Percentiles rank a stretch among this genome's conserved stretches.
Conservation (phyloP, 371 early-diverging fungal genomes). For the Parasitella parasitica region DNA sequence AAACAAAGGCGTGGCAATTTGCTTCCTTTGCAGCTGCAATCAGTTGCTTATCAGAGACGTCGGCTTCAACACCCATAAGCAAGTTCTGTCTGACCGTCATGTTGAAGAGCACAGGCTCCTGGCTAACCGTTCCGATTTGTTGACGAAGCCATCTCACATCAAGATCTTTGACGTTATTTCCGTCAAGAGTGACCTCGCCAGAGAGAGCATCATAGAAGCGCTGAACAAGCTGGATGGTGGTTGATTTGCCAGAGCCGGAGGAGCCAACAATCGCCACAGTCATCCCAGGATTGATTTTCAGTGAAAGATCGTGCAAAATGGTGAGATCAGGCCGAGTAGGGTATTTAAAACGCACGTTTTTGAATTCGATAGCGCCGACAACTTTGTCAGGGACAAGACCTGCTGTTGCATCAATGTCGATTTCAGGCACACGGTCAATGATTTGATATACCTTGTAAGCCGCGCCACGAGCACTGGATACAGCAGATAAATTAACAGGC, state of each 20-base stretch:
- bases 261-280: slow-evolving; percentile 69
- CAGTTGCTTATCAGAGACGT: slow-evolving; percentile 56
- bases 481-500: slow-evolving; percentile 60
- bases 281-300: slow-evolving; percentile 61
- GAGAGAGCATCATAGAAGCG: slow-evolving; percentile 64
- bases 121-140: slow-evolving; percentile 71
- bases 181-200: slow-evolving; percentile 64
- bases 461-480: slow-evolving; percentile 66
- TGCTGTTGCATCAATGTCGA: slow-evolving; percentile 53
- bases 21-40: slow-evolving; percentile 65
- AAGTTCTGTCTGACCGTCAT: slow-evolving; percentile 76
- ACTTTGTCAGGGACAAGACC: slow-evolving; percentile 39
- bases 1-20: slow-evolving; percentile 71
- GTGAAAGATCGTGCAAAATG: slow-evolving; percentile 56
- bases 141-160: slow-evolving; percentile 58
- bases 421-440: slow-evolving; percentile 74
- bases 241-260: slow-evolving; percentile 74
- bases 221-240: slow-evolving; percentile 63
- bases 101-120: slow-evolving; percentile 76
- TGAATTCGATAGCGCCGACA: slow-evolving; percentile 60
- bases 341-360: slow-evolving; percentile 68
- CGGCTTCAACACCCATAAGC: slow-evolving; percentile 50
- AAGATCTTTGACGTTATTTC: slow-evolving; percentile 48
- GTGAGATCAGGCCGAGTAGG: slow-evolving; percentile 62
- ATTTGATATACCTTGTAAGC: slow-evolving; percentile 70